A percentile compares a stretch with the other conserved stretches of the same genome.
Evolutionary conservation across 1,139 yeast genomes (phyloP).

Genomic region (Geotrichum carabidarum): DNA sequence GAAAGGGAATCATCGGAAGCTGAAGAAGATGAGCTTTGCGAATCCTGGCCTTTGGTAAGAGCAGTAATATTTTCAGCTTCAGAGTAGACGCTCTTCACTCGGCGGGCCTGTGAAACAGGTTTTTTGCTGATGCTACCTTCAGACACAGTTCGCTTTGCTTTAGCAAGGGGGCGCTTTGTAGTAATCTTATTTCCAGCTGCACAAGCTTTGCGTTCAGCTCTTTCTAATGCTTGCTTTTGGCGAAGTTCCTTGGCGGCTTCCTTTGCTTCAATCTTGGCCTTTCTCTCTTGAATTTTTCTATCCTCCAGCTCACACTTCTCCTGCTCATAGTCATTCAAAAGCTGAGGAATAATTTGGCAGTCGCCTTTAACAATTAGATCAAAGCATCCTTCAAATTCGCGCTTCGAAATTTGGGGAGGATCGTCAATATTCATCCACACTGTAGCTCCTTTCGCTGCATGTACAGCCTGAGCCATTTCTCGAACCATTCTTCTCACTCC

Average conservation of each 20-base stretch:
- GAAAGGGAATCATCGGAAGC: constrained; percentile 15
- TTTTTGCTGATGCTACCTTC: constrained; percentile 9
- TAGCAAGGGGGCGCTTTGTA: constrained; percentile 4
- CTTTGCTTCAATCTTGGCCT: constrained; percentile 11
- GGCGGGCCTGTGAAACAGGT: background rate
- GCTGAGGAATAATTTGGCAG: constrained; percentile 48
- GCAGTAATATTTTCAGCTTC: constrained; percentile 1
- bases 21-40: constrained; percentile 11
- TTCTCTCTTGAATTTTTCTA: constrained; percentile 16
- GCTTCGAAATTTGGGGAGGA: constrained; percentile 40
- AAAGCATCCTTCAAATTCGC: constrained; percentile 49
- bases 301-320: constrained; percentile 24
- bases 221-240: constrained; percentile 18
- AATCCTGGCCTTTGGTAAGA: background rate
- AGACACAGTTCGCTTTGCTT: constrained; percentile 13
- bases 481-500: constrained; percentile 75
- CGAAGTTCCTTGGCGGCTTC: constrained; percentile 9
- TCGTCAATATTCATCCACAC: constrained; percentile 55
- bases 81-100: background rate
- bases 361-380: constrained; percentile 57
- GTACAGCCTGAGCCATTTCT: constrained; percentile 63
- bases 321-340: constrained; percentile 35
- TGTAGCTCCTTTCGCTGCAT: constrained; percentile 51
- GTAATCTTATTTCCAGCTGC: constrained; percentile 1
- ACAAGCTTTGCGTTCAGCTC: constrained; percentile 7